A percentile compares a stretch with the other conserved stretches of the same genome.
Conservation (phyloP, 2,329 filamentous ascomycete genomes). For the Paraphaeosphaeria minitans region DNA sequence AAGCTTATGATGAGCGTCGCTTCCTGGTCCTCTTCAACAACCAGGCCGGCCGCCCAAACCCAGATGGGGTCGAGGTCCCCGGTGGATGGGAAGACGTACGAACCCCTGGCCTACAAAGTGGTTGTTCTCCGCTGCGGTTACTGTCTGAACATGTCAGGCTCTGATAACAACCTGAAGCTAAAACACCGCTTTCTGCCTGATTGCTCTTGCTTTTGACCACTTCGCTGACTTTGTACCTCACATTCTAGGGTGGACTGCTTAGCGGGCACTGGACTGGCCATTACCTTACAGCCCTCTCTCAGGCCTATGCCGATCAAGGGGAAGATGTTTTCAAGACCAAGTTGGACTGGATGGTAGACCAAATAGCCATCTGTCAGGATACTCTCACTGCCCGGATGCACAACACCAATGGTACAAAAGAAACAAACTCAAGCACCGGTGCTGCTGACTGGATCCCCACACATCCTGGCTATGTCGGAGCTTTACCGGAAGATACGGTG, state of each 20-base stretch:
- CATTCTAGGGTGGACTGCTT: constrained; percentile 14
- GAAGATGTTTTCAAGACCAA: constrained; percentile 18
- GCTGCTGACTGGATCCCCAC: constrained; percentile 8
- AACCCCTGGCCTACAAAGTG: too few species aligned
- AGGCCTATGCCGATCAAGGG: constrained; percentile 19
- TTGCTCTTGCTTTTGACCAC: too few species aligned
- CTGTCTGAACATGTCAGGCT: too few species aligned
- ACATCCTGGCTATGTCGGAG: constrained; percentile 20
- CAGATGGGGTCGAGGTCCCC: constrained; percentile 1
- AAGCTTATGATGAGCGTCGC: constrained; percentile 20
- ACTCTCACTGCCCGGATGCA: constrained; percentile 13
- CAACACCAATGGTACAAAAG: background rate
- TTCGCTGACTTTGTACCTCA: too few species aligned
- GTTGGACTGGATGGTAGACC: constrained; percentile 22
- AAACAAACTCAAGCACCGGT: background rate
- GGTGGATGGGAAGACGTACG: too few species aligned
- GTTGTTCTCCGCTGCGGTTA: too few species aligned
- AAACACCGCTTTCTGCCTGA: too few species aligned
- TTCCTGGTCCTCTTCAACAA: constrained; percentile 24
- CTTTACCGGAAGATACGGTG: constrained; percentile 21
- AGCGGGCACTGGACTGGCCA: constrained; percentile 22
- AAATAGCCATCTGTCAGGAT: constrained; percentile 19
- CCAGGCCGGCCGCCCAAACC: constrained; percentile 20
- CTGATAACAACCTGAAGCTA: too few species aligned
- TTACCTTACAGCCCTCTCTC: constrained; percentile 20